Evolutionary conservation across 805 yeast species (phyloP).

Genomic region (Saturnispora gosingensis): DNA sequence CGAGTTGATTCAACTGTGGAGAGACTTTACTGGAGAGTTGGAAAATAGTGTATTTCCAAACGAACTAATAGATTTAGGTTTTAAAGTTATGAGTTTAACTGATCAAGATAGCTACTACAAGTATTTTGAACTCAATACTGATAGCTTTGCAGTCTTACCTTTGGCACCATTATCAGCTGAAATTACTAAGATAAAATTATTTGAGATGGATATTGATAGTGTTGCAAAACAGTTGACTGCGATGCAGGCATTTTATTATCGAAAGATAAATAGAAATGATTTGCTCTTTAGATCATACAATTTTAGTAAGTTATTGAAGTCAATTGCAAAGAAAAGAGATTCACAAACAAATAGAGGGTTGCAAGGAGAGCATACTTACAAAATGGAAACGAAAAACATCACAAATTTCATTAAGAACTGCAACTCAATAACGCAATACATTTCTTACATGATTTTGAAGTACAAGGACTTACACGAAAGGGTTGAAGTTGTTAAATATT

Average conservation of each 20-base stretch:
- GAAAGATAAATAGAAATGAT: slow-evolving; percentile 61
- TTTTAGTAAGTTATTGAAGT: slow-evolving; percentile 30
- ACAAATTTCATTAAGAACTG: slow-evolving; percentile 62
- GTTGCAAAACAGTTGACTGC: slow-evolving; percentile 80
- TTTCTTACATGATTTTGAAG: slow-evolving; percentile 63
- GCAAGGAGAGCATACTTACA: slow-evolving; percentile 7
- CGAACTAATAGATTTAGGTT: slow-evolving; percentile 16
- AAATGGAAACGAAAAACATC: slow-evolving; percentile 31
- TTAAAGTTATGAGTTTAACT: slow-evolving; percentile 15
- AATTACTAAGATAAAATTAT: slow-evolving; percentile 36
- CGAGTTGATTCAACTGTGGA: slow-evolving; percentile 27
- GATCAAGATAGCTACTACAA: slow-evolving; percentile 21
- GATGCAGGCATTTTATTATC: slow-evolving; percentile 61
- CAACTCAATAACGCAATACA: slow-evolving; percentile 74
- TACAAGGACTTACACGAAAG: slow-evolving; percentile 57
- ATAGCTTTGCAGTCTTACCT: slow-evolving; percentile 7
- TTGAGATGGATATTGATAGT: slow-evolving; percentile 64
- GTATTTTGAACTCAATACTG: slow-evolving; percentile 17
- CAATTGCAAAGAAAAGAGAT: slow-evolving; percentile 1
- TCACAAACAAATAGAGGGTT: not conserved
- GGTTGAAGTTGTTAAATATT: slow-evolving; percentile 58
- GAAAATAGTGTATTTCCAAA: slow-evolving; percentile 8
- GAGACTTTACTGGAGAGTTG: slow-evolving; percentile 14
- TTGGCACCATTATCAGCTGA: slow-evolving; percentile 17
- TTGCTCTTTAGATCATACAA: slow-evolving; percentile 75